Evolutionary conservation across 805 yeast genomes (phyloP), one percentile per base, ranked within the genome.

Genomic region (Hanseniaspora lindneri): DNA sequence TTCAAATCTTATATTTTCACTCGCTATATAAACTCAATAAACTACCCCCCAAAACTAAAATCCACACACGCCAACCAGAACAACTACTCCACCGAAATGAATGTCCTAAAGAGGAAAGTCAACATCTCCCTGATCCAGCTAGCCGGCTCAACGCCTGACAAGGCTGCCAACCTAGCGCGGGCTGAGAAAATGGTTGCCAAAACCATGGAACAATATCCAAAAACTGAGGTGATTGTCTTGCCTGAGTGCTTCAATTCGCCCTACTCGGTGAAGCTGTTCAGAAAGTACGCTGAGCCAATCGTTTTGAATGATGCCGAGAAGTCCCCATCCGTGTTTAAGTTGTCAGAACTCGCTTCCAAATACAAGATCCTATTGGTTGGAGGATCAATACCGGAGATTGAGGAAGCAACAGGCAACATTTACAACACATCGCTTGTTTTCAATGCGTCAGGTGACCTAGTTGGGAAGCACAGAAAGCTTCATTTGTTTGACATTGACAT

Each of bases 161-260:
- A 92, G 63, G 65, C 75, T 1, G 81, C 80, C 55, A 92, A 92
- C 64, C 68, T 89, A 52, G 60, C 70, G 42, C 79, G 81, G 55
- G 95, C 84, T 4, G 71, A 74, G 42, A 70, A 69, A 10, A 77
- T 73, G 55, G 76, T 86, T 40, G 69, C 70, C 20, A 75, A 73
- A 50, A 96, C 97, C 0, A 52, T 80, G 36, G 41, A 50, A 11
- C 61, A 69, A 49, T 77, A 80, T 21, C 71, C 77, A 16, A 75
- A 79, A 7, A 74, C 80, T 7, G 83, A 88, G 57, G 68, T 89
- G 36, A 75, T 92, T 10, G 85, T 92, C 54, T 68, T 92, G 28
- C 98, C 98, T 8, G 97, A 92, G 66, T 87, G 96, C 67, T 89
- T 88, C 75, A 92, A 89, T 63, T 84, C 96, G 1, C 97, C 97